Evolutionary conservation across 306 rosid species (phyloP).

Genomic region (Erythrophleum fordii): DNA sequence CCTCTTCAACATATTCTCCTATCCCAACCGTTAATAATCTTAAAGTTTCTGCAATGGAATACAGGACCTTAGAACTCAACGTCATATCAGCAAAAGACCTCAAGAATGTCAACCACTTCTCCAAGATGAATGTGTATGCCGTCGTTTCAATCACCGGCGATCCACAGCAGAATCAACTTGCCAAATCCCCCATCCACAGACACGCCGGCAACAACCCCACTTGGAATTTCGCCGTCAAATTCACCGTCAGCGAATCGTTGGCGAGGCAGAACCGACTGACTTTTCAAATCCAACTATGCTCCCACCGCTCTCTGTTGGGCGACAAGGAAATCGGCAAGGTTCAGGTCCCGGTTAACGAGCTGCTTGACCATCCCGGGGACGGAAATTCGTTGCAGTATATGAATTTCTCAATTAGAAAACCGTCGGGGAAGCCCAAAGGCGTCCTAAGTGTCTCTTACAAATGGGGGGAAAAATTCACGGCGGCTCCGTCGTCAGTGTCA

Average conservation of each 20-base stretch:
- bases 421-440: slow-evolving; percentile 67
- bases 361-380: slow-evolving; percentile 47
- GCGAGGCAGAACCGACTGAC: slow-evolving; percentile 52
- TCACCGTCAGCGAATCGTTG: slow-evolving; percentile 51
- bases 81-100: slow-evolving; percentile 72
- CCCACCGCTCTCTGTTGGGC: slow-evolving; percentile 58
- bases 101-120: slow-evolving; percentile 64
- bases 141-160: slow-evolving; percentile 68
- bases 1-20: no score
- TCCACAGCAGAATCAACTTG: slow-evolving; percentile 18
- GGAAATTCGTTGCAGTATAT: slow-evolving; percentile 40
- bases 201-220: slow-evolving; percentile 59
- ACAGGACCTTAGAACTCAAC: slow-evolving; percentile 61
- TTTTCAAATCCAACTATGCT: slow-evolving; percentile 53
- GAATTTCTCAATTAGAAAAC: slow-evolving; percentile 60
- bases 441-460: slow-evolving; percentile 55
- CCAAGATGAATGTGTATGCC: slow-evolving; percentile 79
- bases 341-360: slow-evolving; percentile 61
- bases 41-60: slow-evolving; percentile 50
- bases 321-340: slow-evolving; percentile 64
- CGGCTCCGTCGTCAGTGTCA: neutral
- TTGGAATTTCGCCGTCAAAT: slow-evolving; percentile 63
- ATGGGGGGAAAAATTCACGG: slow-evolving; percentile 28
- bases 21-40: no score
- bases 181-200: slow-evolving; percentile 48